Conservation (phyloP, 768 basidiomycete species). For the Auriscalpium microsporum region DNA sequence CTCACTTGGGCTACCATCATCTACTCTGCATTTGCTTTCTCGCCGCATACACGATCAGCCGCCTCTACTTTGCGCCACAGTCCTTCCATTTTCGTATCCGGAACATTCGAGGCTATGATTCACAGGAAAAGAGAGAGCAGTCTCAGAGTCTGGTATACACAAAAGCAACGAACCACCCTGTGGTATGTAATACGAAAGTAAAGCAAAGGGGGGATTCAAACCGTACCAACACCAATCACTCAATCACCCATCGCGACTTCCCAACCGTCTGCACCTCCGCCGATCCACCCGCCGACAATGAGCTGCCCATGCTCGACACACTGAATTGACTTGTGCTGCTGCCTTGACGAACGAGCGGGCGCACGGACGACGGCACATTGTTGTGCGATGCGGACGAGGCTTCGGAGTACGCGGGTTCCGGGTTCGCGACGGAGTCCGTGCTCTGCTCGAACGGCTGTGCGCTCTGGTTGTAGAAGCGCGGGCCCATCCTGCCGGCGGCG, state of each 20-base stretch:
- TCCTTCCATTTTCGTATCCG: not conserved
- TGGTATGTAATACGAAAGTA: not conserved
- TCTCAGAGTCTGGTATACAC: not conserved
- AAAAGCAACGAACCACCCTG: constrained; percentile 6
- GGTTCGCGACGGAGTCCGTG: constrained; percentile 1
- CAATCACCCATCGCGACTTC: constrained; percentile 47
- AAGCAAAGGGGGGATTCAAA: not conserved
- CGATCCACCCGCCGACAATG: not conserved
- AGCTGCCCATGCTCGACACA: constrained; percentile 24
- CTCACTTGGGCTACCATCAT: too few relatives aligned
- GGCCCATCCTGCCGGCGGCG: constrained; percentile 30
- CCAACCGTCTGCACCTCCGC: constrained; percentile 1
- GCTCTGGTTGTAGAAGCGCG: constrained; percentile 39
- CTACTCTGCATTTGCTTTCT: too few relatives aligned
- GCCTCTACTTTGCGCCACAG: not conserved
- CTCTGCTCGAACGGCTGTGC: constrained; percentile 17
- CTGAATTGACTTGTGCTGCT: constrained; percentile 34
- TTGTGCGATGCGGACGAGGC: not conserved
- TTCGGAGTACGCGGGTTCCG: not conserved
- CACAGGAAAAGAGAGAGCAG: not conserved
- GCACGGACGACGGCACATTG: not conserved
- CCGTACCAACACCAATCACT: constrained; percentile 26
- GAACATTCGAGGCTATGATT: not conserved
- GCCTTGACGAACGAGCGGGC: constrained; percentile 24
- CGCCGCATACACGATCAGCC: not conserved